Conservation (phyloP, 305 asterid genomes). For the Plantago lanceolata region DNA sequence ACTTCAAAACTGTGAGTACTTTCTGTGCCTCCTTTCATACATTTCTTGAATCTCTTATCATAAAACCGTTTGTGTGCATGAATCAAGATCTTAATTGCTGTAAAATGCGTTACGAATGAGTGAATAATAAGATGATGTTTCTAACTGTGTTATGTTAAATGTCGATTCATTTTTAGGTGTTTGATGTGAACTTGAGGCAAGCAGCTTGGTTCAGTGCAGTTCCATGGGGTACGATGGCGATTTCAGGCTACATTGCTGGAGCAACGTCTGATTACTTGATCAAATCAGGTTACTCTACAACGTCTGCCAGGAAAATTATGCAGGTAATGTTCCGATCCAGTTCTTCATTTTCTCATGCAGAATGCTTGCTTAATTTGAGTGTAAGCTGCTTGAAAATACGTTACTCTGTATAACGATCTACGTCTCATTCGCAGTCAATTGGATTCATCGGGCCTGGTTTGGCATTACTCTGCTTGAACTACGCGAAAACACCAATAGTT, state of each 20-base stretch:
- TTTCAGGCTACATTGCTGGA: constrained; percentile 93
- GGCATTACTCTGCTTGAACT: constrained; percentile 73
- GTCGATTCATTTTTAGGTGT: constrained; percentile 51
- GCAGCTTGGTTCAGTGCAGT: constrained; percentile 99
- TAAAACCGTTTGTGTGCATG: too few relatives aligned
- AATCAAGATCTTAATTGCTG: too few relatives aligned
- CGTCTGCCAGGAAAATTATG: constrained; percentile 78
- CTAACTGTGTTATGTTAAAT: too few relatives aligned
- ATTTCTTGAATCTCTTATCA: background rate
- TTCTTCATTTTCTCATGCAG: too few relatives aligned
- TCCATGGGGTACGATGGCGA: constrained; percentile 97
- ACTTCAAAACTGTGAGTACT: constrained; percentile 75
- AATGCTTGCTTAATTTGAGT: too few relatives aligned
- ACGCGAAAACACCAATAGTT: constrained; percentile 55
- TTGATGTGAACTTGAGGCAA: constrained; percentile 79
- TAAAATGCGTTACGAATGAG: too few relatives aligned
- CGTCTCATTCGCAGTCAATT: constrained; percentile 48
- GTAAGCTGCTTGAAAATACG: too few relatives aligned
- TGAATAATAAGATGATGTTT: too few relatives aligned
- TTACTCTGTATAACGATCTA: background rate
- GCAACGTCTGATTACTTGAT: constrained; percentile 67
- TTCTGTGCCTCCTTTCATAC: too few relatives aligned
- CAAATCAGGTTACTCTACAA: constrained; percentile 57
- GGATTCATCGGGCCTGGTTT: constrained; percentile 91
- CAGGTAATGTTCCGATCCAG: constrained; percentile 45